These are phyloP conservation scores for Ustilago shanxiensis DNA, from an alignment of 1,284 basidiomycete species.

Conservation along the genomic window DNA sequence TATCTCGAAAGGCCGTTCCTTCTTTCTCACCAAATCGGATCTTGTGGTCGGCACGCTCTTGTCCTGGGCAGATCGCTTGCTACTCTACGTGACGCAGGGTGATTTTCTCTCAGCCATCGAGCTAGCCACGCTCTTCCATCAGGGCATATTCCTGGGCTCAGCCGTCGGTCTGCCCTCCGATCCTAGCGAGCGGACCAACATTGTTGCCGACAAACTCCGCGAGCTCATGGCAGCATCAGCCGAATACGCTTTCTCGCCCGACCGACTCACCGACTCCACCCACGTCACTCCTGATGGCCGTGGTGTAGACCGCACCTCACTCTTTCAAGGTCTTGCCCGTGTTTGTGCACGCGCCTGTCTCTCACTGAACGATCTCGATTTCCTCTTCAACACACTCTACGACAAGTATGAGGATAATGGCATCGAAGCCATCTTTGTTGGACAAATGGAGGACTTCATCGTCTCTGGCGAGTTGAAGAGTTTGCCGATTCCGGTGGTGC, in stretches of 20 bases:
- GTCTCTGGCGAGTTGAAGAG: constrained; percentile 80
- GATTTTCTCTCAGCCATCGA: constrained; percentile 93
- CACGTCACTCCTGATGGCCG: constrained; percentile 84
- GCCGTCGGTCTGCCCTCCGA: constrained; percentile 86
- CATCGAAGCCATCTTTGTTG: constrained; percentile 88
- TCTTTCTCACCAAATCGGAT: constrained; percentile 77
- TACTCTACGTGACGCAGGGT: constrained; percentile 84
- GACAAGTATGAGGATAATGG: constrained; percentile 87
- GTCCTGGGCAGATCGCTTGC: constrained; percentile 94
- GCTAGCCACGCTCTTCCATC: constrained; percentile 84
- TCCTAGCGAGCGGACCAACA: constrained; percentile 74
- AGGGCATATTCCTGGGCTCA: constrained; percentile 85
- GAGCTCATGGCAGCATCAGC: constrained; percentile 89
- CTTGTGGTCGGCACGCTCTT: constrained; percentile 86
- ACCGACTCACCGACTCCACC: constrained; percentile 89
- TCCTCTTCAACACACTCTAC: constrained; percentile 89
- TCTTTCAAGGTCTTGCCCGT: constrained; percentile 89
- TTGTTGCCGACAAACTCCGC: constrained; percentile 82
- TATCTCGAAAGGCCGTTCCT: constrained; percentile 89
- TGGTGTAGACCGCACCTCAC: constrained; percentile 88
- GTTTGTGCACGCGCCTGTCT: constrained; percentile 86
- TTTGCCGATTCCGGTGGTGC: constrained; percentile 85
- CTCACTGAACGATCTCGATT: constrained; percentile 82
- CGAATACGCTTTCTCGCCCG: constrained; percentile 91
- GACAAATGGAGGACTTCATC: constrained; percentile 85